Evolutionary conservation across 2,329 filamentous ascomycete species (phyloP), one percentile per base, ranked within the genome.

Genomic region (Ceratocystis cacaofunesta): DNA sequence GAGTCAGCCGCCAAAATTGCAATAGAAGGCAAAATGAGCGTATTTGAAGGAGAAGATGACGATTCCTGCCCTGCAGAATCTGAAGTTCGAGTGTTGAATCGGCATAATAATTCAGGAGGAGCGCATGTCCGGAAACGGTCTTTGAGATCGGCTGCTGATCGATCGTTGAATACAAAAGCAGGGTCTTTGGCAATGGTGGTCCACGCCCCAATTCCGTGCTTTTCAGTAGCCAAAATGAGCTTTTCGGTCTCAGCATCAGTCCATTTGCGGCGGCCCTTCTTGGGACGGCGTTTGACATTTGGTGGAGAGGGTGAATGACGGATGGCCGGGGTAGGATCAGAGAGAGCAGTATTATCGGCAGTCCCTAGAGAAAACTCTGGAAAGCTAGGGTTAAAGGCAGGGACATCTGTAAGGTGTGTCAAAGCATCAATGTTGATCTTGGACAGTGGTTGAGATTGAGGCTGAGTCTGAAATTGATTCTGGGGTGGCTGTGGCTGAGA

Each of bases 71-170:
- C 61, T 1, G 17, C 19, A 3, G 19, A 12, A 28, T 28, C 63
- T 62, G 22, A 6, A 44, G 17, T 5, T 58, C 36, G 58, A 43
- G n/a, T 44, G 15, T 44, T 48, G 25, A 65, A 41, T 12, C 61
- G 63, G 5, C 64, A 19, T 30, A 67, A 79, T 46, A 86, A 76
- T 71, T 86, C 84, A 43, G 79, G 78, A 0, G 84, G 84, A 68
- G 84, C 86, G 71, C 84, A 86, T 2, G 84, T 87, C 62, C 84
- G 78, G 70, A 86, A 87, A 12, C 85, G 78, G 71, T 87, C 84
- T 71, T 87, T 87, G 62, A 87, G 72, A 70, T 87, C 84, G 7
- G 82, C 82, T 3, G 83, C 82, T 1, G 80, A 82, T 67, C 85
- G 79, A 17, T 78, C 78, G 69, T 85, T 83, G 74, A 87, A 87